Base-by-base conservation (phyloP, 805 yeast species). In the Cyberlindnera veronae region DNA sequence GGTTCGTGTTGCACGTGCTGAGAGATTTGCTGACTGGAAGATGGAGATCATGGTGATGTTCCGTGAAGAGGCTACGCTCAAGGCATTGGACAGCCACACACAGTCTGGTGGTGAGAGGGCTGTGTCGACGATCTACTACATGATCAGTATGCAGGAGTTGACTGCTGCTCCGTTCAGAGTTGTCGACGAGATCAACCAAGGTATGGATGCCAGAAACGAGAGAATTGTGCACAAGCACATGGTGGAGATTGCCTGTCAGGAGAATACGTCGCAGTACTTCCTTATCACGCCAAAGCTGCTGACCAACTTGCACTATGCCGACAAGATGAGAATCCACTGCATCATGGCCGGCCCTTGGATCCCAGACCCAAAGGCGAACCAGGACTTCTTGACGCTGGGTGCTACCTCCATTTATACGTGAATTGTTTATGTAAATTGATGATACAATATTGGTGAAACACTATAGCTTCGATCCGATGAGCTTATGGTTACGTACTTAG, bases 21-120 rank as follows among this genome's bases (percentile, higher is more conserved):
- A 67, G 16, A 76, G 71, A 2, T 87, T 66, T 55, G 66, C 72
- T 15, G 81, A 87, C 36, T 93, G 99, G 99, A 76, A 78, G 51
- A 64, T 93, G 36, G 84, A 85, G 44, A 86, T 95, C 32, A 59
- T 79, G 60, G 98, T 93, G 8, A 80, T 87, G 46, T 93, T 93
- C 60, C 73, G 99, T 55, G 88, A 84, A 49, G 76, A 72, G 34
- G 79, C 89, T 13, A 79, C 72, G n/a, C 60, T 84, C 44, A 79
- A 80, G 47, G 75, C 76, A 15, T 69, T 93, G 35, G 90, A 87
- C 54, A 78, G 87, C n/a, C 88, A 84, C 42, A 78, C 91, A 3
- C 99, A 93, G 60, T 87, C 96, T 1, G 99, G 99, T 41, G 99
- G 99, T 36, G 99, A 93, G 62, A 77, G 96, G 55, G 95, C 98